Evolutionary conservation across 306 rosid genomes (phyloP), one percentile per base, ranked within the genome.

Genomic region (Phaseolus lunatus): DNA sequence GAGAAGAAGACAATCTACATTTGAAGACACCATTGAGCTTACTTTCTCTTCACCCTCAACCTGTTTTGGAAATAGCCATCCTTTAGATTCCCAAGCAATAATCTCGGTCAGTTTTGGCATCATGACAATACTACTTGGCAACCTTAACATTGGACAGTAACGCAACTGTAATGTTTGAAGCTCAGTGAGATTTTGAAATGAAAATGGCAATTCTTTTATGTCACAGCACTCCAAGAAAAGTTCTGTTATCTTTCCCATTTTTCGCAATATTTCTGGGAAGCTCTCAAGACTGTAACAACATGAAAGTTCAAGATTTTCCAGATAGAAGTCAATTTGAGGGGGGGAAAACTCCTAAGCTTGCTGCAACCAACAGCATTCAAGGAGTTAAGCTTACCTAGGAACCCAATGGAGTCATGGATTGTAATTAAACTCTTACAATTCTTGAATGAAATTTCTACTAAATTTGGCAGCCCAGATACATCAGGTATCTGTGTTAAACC

Each of bases 151-250:
- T 61, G 26, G 47, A 16, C 47, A 33, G 4, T 0, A 1, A 9
- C 15, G 14, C 47, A 63, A n/a, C 7, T n/a, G 8, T 23, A 65
- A 65, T 13, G 1, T 7, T 43, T 7, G 24, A 41, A 78, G 81
- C 16, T 48, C 26, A 44, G 39, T 19, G 9, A 76, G 64, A 35
- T 78, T 56, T 26, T 9, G 18, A 39, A 68, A 22, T 26, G 76
- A 48, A 48, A 15, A 2, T 48, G 54, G 54, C 0, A 50, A n/a
- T 18, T 50, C 11, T 2, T 8, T 7, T 5, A 62, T 5, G 10
- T 20, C 0, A 7, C 48, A 35, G 0, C 0, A 2, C 0, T 4
- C 0, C 23, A 79, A 37, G 3, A 8, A 0, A 50, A 35, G 56
- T 2, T 18, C 4, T 50, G 56, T 5, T 6, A 50, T 50, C 8